Base-by-base conservation (phyloP, 495 filamentous ascomycete genomes). In the Cercophora newfieldiana region DNA sequence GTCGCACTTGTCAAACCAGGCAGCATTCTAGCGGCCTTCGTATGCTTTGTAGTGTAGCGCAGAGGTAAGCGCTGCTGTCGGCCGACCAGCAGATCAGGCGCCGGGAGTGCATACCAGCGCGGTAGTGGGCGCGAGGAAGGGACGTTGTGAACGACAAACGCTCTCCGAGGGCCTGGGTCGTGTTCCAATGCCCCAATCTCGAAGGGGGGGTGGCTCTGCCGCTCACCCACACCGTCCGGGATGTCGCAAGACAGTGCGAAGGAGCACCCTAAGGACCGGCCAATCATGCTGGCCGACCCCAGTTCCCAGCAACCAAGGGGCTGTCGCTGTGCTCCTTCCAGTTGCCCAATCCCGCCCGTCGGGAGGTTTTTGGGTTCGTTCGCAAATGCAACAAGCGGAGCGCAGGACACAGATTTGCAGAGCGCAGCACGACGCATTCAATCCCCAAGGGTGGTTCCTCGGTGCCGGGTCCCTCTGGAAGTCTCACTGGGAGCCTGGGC, bases 191-290 rank as follows among this genome's bases (percentile, higher is more conserved):
- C 50, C 22, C 50, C 50, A 53, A 26, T 26, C 21, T 53, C 50
- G 50, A 53, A 26, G 50, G 50, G 50, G 21, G 50, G 10, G 50
- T 22, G 25, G 50, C 50, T 53, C 14, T 53, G 19, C 50, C n/a
- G 25, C 50, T 14, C 50, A 2, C 50, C n/a, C 37, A 44, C 37
- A 44, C 37, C 37, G 37, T 44, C 37, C 37, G 12, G 37, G 37
- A 53, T 53, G 50, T 53, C 50, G 50, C 50, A 14, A 53, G 50
- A 53, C 50, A 53, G 50, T 53, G 50, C 50, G 50, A 10, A 19
- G 2, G 50, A 16, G 10, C 37, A 2, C 10, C 37, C 37, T 44
- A 16, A 16, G 37, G 2, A n/a, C 50, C 3, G 50, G 50, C 50
- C 50, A 53, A 53, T 53, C 16, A 19, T 14, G 6, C 24, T 22